Conservation (phyloP, 441 rosid species). For the Theobroma grandiflorum region DNA sequence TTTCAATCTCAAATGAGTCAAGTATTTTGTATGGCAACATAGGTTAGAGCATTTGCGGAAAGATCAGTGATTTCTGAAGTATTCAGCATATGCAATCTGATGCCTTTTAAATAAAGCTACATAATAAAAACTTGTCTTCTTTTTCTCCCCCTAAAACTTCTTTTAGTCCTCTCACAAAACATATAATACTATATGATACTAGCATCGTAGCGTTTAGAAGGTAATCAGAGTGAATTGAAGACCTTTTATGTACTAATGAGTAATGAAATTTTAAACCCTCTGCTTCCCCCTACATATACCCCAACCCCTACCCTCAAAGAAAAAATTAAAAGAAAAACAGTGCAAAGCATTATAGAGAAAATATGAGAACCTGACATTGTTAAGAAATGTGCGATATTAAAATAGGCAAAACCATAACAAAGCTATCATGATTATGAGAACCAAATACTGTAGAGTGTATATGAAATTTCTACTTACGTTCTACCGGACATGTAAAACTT, state of each 20-base stretch:
- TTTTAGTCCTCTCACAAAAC: not conserved
- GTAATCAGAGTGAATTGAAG: not conserved
- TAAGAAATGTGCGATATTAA: not conserved
- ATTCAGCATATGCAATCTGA: too few species aligned
- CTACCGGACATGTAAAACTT: slow-evolving; percentile 19
- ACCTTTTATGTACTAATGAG: not conserved
- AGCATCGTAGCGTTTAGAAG: not conserved
- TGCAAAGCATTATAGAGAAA: too few species aligned
- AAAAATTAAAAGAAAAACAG: too few species aligned
- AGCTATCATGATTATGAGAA: not conserved
- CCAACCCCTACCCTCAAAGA: too few species aligned
- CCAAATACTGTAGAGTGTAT: not conserved
- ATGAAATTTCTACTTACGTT: slow-evolving; percentile 45
- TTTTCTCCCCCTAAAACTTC: not conserved
- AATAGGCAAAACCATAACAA: too few species aligned
- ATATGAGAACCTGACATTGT: not conserved
- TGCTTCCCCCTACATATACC: not conserved
- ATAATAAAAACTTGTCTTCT: too few species aligned
- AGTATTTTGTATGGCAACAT: too few species aligned
- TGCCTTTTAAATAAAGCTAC: too few species aligned
- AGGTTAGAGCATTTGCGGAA: too few species aligned
- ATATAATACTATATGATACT: not conserved
- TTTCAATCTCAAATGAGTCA: not conserved
- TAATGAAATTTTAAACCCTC: not conserved
- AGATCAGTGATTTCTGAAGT: too few species aligned